These are phyloP conservation scores for Anisodus tanguticus DNA, from an alignment of 257 asterid genomes.

Conservation along the genomic window DNA sequence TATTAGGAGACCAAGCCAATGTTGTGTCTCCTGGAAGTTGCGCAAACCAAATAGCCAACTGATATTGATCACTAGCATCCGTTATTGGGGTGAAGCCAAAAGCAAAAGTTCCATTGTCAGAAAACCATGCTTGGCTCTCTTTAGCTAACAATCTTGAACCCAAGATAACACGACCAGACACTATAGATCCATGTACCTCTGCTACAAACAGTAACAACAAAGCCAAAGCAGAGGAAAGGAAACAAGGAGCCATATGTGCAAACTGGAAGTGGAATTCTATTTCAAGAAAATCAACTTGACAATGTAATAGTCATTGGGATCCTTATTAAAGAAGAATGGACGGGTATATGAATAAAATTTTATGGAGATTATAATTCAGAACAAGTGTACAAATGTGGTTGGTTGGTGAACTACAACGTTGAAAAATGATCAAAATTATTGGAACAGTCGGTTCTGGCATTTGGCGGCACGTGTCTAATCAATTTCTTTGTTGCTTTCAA, in stretches of 20 bases:
- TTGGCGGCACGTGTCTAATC: background rate
- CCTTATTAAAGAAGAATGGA: constrained; percentile 19
- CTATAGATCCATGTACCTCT: constrained; percentile 31
- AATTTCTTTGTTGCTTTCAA: constrained; percentile 24
- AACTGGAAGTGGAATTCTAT: background rate
- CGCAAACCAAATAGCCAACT: constrained; percentile 76
- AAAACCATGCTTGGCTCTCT: constrained; percentile 68
- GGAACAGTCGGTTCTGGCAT: constrained; percentile 4
- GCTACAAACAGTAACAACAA: constrained; percentile 31
- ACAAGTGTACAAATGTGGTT: constrained; percentile 73
- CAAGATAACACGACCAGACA: constrained; percentile 46
- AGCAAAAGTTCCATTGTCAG: constrained; percentile 80
- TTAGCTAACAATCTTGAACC: constrained; percentile 71
- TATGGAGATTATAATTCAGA: constrained; percentile 26
- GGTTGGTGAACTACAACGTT: constrained; percentile 83
- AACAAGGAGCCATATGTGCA: constrained; percentile 36
- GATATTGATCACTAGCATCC: constrained; percentile 48
- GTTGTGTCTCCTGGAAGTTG: constrained; percentile 73
- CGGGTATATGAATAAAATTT: constrained; percentile 28
- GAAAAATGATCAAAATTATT: constrained; percentile 44
- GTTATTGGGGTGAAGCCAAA: constrained; percentile 60
- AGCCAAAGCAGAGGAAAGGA: constrained; percentile 33
- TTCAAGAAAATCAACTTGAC: constrained; percentile 22
- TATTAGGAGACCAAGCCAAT: constrained; percentile 80
- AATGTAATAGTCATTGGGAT: constrained; percentile 35